These are phyloP conservation scores for Paraphysoderma sedebokerense DNA, from an alignment of 371 early-diverging fungal genomes.

Conservation along the genomic window DNA sequence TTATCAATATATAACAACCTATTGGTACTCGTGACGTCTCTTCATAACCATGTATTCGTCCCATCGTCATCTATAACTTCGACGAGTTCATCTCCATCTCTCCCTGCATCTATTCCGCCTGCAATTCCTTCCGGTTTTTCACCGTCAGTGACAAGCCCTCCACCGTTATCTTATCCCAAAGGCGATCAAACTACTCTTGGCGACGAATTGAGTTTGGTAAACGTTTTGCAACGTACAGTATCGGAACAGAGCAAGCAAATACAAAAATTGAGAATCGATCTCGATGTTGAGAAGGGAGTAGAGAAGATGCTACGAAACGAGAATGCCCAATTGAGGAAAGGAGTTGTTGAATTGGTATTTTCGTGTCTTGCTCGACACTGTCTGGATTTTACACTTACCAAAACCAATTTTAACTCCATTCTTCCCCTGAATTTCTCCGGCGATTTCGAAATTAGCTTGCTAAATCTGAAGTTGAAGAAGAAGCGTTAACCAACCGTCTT, in stretches of 20 bases:
- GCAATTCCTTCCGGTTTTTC: too few species aligned
- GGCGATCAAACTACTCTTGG: too few species aligned
- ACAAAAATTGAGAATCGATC: conserved; percentile 38
- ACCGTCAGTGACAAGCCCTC: too few species aligned
- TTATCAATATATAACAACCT: too few species aligned
- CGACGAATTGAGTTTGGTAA: neutral
- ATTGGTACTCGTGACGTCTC: too few species aligned
- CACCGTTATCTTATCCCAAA: too few species aligned
- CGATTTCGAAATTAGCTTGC: conserved; percentile 17
- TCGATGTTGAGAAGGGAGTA: conserved; percentile 50
- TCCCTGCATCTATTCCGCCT: too few species aligned
- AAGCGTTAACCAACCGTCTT: conserved; percentile 44
- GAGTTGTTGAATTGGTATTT: conserved; percentile 41
- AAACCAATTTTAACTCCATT: neutral
- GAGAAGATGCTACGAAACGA: conserved; percentile 46
- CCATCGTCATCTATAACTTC: too few species aligned
- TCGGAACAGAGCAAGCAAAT: conserved; percentile 20
- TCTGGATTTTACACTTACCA: neutral
- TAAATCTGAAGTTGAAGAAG: conserved; percentile 49
- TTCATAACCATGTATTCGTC: too few species aligned
- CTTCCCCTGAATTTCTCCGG: neutral
- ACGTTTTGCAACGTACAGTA: neutral
- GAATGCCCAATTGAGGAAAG: conserved; percentile 34
- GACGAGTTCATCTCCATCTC: too few species aligned
- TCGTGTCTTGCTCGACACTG: too few species aligned